phyloP scores from a whole-genome alignment of 192 early-diverging fungal genomes.

The Kickxella alabastrina region DNA sequence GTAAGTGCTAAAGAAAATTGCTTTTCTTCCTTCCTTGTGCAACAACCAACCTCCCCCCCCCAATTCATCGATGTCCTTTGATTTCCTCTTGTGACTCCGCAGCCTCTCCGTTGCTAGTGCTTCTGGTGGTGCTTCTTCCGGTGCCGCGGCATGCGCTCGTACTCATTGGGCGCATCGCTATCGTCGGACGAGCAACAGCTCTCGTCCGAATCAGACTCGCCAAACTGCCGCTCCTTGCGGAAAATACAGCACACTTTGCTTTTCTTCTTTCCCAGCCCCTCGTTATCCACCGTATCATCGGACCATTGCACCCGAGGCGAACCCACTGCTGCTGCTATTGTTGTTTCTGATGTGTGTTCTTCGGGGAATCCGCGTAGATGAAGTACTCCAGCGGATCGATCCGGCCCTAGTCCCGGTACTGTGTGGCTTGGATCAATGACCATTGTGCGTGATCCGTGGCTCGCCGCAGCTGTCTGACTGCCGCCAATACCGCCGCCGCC shows the following conservation, averaged over 20 bases:
- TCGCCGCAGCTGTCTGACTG: neutral
- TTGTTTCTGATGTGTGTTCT: too few species aligned
- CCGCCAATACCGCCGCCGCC: slow-evolving; percentile 8
- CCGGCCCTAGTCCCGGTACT: too few species aligned
- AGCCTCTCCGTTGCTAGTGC: too few species aligned
- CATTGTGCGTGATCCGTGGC: slow-evolving; percentile 37
- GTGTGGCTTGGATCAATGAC: too few species aligned
- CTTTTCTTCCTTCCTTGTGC: too few species aligned
- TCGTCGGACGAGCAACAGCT: slow-evolving; percentile 11
- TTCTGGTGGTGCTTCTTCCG: neutral
- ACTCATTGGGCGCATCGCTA: slow-evolving; percentile 40
- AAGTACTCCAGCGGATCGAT: too few species aligned
- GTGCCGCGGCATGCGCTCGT: slow-evolving; percentile 41
- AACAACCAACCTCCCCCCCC: too few species aligned
- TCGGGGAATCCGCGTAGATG: too few species aligned
- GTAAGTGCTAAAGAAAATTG: too few species aligned
- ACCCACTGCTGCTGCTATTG: neutral
- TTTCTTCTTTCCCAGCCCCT: slow-evolving; percentile 42
- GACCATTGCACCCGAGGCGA: slow-evolving; percentile 40
- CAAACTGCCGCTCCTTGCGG: slow-evolving; percentile 37
- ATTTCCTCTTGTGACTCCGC: too few species aligned
- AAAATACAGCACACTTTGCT: slow-evolving; percentile 56
- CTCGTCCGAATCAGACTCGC: slow-evolving; percentile 51
- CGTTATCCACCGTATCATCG: slow-evolving; percentile 51
- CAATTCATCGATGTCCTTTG: too few species aligned